Percentiles rank a stretch among this genome's conserved stretches.
These are phyloP conservation scores for Gymnopilus dilepis DNA, from an alignment of 768 basidiomycete species.

Conservation along the genomic window DNA sequence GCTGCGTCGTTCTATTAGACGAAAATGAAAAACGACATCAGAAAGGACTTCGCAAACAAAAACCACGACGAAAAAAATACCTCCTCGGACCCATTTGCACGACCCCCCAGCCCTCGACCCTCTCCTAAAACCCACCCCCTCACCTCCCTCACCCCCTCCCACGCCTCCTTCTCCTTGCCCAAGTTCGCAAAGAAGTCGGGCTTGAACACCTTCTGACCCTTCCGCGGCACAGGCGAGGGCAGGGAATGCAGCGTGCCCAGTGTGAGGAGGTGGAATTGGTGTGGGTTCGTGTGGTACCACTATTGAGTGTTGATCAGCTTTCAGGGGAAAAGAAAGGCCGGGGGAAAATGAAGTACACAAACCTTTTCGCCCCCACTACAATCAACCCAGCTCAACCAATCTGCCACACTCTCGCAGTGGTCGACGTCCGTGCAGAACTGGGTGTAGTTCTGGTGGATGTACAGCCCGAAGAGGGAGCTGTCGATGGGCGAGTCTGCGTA, in stretches of 20 bases:
- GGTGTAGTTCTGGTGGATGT: slow-evolving; percentile 93
- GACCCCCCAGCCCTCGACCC: slow-evolving; percentile 23
- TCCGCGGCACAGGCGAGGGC: slow-evolving; percentile 83
- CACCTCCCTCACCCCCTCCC: slow-evolving; percentile 61
- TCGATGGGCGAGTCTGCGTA: slow-evolving; percentile 91
- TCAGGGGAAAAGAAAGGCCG: neutral
- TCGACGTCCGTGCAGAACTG: slow-evolving; percentile 83
- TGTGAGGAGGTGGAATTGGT: slow-evolving; percentile 84
- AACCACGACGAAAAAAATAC: slow-evolving; percentile 9
- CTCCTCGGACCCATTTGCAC: slow-evolving; percentile 14
- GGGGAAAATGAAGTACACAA: slow-evolving; percentile 25
- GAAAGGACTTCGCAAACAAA: neutral
- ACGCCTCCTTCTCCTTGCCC: slow-evolving; percentile 60
- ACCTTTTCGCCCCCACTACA: slow-evolving; percentile 69
- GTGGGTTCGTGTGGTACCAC: slow-evolving; percentile 76
- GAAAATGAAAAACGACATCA: slow-evolving; percentile 1
- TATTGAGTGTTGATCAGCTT: slow-evolving; percentile 27
- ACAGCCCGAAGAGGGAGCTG: slow-evolving; percentile 84
- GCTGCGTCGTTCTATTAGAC: slow-evolving; percentile 26
- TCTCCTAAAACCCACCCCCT: slow-evolving; percentile 58
- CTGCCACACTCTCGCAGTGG: slow-evolving; percentile 70
- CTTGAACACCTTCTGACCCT: slow-evolving; percentile 84
- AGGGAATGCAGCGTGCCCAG: slow-evolving; percentile 87
- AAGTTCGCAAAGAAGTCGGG: slow-evolving; percentile 81
- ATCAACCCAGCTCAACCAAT: slow-evolving; percentile 82